Evolutionary conservation across 805 yeast genomes (phyloP).

Genomic region (Komagataella pseudopastoris): DNA sequence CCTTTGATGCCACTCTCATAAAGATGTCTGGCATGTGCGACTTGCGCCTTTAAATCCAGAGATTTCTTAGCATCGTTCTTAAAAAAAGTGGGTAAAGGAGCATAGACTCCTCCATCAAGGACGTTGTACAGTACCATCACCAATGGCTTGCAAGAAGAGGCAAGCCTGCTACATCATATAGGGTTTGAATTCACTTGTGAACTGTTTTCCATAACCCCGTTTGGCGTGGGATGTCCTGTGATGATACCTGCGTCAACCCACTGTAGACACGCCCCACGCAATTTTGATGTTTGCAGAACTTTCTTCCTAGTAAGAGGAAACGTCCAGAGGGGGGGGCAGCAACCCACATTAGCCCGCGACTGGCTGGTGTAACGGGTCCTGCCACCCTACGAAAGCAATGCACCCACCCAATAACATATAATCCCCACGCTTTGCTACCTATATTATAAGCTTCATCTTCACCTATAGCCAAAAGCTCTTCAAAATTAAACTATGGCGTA

Average conservation of each 20-base stretch:
- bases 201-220: not conserved
- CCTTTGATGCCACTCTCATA: slow-evolving; percentile 32
- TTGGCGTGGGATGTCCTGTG: not conserved
- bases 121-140: not conserved
- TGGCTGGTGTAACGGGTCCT: not conserved
- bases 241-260: not conserved
- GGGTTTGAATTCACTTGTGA: not conserved
- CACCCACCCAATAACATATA: not conserved
- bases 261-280: not conserved
- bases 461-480: not conserved
- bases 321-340: no score
- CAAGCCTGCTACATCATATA: not conserved
- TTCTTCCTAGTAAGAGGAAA: no score
- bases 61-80: slow-evolving; percentile 28
- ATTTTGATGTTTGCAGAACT: no score
- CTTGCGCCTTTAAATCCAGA: slow-evolving; percentile 22
- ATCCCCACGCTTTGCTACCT: not conserved
- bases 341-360: no score
- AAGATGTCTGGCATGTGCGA: slow-evolving; percentile 28
- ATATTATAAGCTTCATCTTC: not conserved
- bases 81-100: slow-evolving; percentile 43
- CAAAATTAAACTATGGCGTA: slow-evolving; percentile 10
- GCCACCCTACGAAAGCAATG: no score
- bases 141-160: not conserved
- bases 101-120: slow-evolving; percentile 26